These are phyloP conservation scores for Pleoardoris graminearum DNA, from an alignment of 2,329 filamentous ascomycete species.

Conservation along the genomic window DNA sequence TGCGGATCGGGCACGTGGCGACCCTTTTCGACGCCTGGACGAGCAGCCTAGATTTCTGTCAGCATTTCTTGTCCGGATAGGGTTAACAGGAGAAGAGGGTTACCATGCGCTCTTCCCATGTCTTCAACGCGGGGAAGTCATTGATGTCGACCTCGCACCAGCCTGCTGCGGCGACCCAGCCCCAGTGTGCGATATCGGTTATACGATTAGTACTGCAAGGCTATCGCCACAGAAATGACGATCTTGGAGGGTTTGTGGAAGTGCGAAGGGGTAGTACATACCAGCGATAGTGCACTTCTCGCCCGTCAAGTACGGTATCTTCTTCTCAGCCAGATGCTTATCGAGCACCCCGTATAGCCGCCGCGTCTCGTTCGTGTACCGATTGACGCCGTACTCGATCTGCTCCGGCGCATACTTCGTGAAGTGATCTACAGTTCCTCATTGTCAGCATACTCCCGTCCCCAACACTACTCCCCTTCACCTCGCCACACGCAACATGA, in stretches of 20 bases:
- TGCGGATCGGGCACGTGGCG: slow-evolving; percentile 70
- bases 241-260: no score
- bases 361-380: slow-evolving; percentile 82
- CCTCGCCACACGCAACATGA: background rate
- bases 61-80: background rate
- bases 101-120: slow-evolving; percentile 72
- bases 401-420: slow-evolving; percentile 77
- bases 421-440: slow-evolving; percentile 71
- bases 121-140: slow-evolving; percentile 74
- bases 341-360: slow-evolving; percentile 80
- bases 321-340: slow-evolving; percentile 62
- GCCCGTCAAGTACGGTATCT: slow-evolving; percentile 60
- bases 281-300: slow-evolving; percentile 62
- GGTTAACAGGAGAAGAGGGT: background rate
- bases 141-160: slow-evolving; percentile 70
- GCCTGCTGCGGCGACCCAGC: slow-evolving; percentile 68
- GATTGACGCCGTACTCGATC: slow-evolving; percentile 79
- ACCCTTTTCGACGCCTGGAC: slow-evolving; percentile 75
- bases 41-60: slow-evolving; percentile 48
- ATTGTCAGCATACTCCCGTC: background rate
- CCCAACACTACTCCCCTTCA: background rate
- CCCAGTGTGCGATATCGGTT: slow-evolving; percentile 74
- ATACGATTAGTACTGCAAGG: no score
- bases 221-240: no score
- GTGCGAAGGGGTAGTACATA: no score